Base-by-base conservation (phyloP, 768 basidiomycete genomes). In the Hypholoma fasciculare region DNA sequence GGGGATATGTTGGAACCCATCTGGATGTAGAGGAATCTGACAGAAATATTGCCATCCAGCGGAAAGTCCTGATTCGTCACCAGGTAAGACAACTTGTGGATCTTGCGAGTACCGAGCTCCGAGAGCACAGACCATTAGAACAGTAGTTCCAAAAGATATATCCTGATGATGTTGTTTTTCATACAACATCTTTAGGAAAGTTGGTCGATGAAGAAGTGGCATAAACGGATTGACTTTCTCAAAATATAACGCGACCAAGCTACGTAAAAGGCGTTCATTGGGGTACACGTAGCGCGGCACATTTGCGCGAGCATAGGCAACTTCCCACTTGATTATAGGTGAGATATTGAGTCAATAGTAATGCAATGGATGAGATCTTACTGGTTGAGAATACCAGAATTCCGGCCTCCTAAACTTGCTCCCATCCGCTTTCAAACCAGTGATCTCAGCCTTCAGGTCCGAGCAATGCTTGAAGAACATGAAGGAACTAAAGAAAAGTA, bases 181-280 rank as follows among this genome's bases (percentile, higher is more conserved):
- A 0, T 63, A 63, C 13, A 88, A 63, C 34, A 78, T 76, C 14
- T 73, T 72, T 55, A 84, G 75, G 61, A 93, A 92, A 12, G 82
- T 80, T 0, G 86, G 85, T 1, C 81, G 79, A 64, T 93, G 92
- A 4, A 95, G 70, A 5, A 93, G 69, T 0, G 91, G 90, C 2
- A 79, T 61, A 44, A 78, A 68, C 8, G 71, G 56, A 58, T 91
- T 86, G 51, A 80, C 56, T 39, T 78, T 63, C 0, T 67, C 66
- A 63, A 93, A 94, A 65, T 85, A 92, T 6, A 83, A 69, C 16
- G 79, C 71, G 49, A 90, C 72, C 34, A 94, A 74, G 2, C 61
- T 57, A 12, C 63, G 63, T 13, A 83, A 71, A 11, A 94, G 72
- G 49, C 82, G 79, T 3, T 63, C 61, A 3, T 80, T 76, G 1